Base-by-base conservation (phyloP, 2,329 filamentous ascomycete species). In the Sclerotinia sclerotiorum region DNA sequence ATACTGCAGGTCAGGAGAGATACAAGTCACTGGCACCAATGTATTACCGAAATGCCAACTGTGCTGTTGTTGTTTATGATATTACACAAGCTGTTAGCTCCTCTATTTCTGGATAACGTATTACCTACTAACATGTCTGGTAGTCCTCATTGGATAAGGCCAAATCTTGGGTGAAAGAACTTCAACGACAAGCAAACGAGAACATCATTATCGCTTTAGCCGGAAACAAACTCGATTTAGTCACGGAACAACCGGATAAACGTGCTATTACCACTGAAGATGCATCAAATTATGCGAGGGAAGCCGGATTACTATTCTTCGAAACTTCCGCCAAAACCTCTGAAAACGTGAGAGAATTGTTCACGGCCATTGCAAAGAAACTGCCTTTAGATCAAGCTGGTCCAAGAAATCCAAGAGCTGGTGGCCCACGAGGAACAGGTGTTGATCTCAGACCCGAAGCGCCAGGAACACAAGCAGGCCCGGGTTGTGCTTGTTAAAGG, bases 1-100 rank as follows among this genome's bases (percentile, higher is more conserved):
- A 97, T 82, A 99, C 95, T 13, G 95, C 95, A 72, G 95, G 95
- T 72, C 95, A 99, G 83, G 95, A 99, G 82, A 89, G 96, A 78
- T 99, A 98, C 87, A 98, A 98, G 85, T 98, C 95, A 17, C 85
- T 99, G 74, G 95, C 95, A 46, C 95, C 95, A 76, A 99, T 99
- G 95, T 99, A 99, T 85, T 99, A 99, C 84, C 86, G 96, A 76
- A 99, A 99, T 80, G 96, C 96, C 75, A 98, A 99, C 87, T 98
- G 95, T 82, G 95, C 96, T 69, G 94, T 99, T 44, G 94, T 99
- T 61, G 95, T 99, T 74, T 99, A 99, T 82, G 95, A 99, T 82
- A 98, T 99, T 78, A 99, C 95, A 78, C 95, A 99, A 87, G 93
- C 95, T 74, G 95, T 99, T 89, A 73, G 75, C 49, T 39, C 44